Evolutionary conservation across 306 rosid genomes (phyloP).

Genomic region (Gynostemma pentaphyllum): DNA sequence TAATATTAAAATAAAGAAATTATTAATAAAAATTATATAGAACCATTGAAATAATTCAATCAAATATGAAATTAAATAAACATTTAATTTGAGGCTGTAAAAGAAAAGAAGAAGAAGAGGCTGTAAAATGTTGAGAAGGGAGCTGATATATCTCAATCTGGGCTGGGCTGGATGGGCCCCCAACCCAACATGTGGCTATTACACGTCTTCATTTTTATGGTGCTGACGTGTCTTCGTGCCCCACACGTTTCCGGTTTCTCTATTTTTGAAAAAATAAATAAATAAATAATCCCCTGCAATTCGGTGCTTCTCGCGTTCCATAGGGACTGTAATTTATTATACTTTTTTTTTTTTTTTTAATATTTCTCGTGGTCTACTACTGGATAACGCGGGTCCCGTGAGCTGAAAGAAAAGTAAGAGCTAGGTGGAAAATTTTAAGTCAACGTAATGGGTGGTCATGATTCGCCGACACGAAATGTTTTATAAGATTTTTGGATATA

Average conservation of each 20-base stretch:
- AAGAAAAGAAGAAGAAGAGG: neutral
- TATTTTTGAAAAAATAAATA: no score
- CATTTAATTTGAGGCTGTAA: no score
- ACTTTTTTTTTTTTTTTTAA: neutral
- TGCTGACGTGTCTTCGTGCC: conserved; percentile 7
- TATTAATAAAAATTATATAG: no score
- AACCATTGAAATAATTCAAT: no score
- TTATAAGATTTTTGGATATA: neutral
- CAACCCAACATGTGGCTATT: neutral
- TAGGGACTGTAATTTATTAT: no score
- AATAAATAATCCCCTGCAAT: neutral
- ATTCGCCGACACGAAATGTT: neutral
- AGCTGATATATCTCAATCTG: no score
- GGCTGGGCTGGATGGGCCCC: neutral
- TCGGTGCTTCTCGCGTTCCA: neutral
- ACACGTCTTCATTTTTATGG: neutral
- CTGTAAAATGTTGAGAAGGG: neutral
- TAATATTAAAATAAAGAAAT: no score
- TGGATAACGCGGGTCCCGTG: neutral
- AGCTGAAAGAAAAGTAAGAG: no score
- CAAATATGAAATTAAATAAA: no score
- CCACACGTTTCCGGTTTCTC: neutral
- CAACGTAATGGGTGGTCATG: neutral
- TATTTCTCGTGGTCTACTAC: neutral
- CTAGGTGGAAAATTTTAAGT: neutral